These are phyloP conservation scores for Tolypocladium tundrense DNA, from an alignment of 2,329 filamentous ascomycete species.

Conservation along the genomic window DNA sequence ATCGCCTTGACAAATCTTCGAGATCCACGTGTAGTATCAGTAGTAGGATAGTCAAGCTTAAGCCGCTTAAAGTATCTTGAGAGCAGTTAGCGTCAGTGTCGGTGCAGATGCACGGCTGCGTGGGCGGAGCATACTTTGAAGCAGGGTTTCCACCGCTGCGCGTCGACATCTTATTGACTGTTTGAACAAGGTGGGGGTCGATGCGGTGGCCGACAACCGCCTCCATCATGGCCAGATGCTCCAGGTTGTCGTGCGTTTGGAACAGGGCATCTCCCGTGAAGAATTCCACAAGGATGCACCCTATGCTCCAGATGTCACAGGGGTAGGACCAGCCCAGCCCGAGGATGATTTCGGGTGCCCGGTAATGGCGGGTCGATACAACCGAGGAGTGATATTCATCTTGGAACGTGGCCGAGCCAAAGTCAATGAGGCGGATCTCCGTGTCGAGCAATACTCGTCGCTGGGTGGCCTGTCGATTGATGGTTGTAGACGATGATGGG, in stretches of 20 bases:
- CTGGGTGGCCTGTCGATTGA: constrained; percentile 51
- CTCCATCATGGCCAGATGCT: constrained; percentile 70
- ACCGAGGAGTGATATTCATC: constrained; percentile 65
- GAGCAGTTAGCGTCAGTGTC: neutral
- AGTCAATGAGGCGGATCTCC: constrained; percentile 61
- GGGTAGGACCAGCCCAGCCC: constrained; percentile 62
- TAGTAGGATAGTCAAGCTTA: constrained; percentile 54
- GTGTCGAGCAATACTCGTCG: constrained; percentile 56
- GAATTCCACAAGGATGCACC: constrained; percentile 62
- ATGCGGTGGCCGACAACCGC: constrained; percentile 51
- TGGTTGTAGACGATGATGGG: constrained; percentile 53
- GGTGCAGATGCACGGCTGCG: neutral
- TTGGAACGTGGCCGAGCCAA: constrained; percentile 62
- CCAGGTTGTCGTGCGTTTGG: constrained; percentile 62
- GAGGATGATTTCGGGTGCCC: constrained; percentile 61
- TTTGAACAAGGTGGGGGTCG: constrained; percentile 44
- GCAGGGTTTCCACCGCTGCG: constrained; percentile 49
- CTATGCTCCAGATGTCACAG: constrained; percentile 66
- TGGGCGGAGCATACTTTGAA: constrained; percentile 42
- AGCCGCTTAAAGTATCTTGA: constrained; percentile 55
- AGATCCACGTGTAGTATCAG: constrained; percentile 54
- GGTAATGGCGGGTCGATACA: constrained; percentile 59
- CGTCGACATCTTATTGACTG: constrained; percentile 39
- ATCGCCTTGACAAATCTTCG: constrained; percentile 61
- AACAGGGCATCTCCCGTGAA: constrained; percentile 63